phyloP scores from a whole-genome alignment of 2,329 filamentous ascomycete species.

The Aspergillus sp. region DNA sequence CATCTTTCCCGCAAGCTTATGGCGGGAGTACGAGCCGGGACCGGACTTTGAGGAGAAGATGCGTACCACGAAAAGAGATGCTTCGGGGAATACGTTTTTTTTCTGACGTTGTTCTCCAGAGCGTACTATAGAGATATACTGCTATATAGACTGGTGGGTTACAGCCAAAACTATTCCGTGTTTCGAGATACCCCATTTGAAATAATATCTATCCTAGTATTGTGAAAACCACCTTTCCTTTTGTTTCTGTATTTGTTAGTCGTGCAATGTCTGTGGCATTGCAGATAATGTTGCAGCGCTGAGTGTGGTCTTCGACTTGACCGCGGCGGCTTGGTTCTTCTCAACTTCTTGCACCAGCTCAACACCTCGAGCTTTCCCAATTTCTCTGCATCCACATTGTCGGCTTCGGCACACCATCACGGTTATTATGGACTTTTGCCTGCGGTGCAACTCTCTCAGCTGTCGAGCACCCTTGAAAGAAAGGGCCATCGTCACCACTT shows the following conservation, averaged over 20 bases:
- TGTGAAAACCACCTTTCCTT: background rate
- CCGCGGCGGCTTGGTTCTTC: background rate
- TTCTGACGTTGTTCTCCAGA: slow-evolving; percentile 51
- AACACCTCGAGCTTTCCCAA: background rate
- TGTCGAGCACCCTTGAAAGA: slow-evolving; percentile 73
- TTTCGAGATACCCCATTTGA: slow-evolving; percentile 21
- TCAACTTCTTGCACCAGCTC: slow-evolving; percentile 7
- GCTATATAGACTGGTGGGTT: slow-evolving; percentile 14
- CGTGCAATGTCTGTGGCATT: background rate
- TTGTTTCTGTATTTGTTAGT: background rate
- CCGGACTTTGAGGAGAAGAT: slow-evolving; percentile 71
- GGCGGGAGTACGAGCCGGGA: slow-evolving; percentile 92
- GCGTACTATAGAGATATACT: slow-evolving; percentile 7
- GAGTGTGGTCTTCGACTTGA: background rate
- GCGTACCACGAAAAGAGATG: slow-evolving; percentile 77
- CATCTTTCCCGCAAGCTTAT: slow-evolving; percentile 93
- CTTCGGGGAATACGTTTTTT: slow-evolving; percentile 91
- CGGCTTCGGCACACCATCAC: background rate
- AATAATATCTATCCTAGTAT: slow-evolving; percentile 9
- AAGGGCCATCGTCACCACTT: slow-evolving; percentile 83
- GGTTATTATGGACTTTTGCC: slow-evolving; percentile 68
- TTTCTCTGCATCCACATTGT: background rate
- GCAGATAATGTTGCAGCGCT: background rate
- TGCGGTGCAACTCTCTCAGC: slow-evolving; percentile 80
- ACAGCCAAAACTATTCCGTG: slow-evolving; percentile 18